These are phyloP conservation scores for Zizania palustris DNA, from an alignment of 202 grass and related monocot genomes.

Conservation along the genomic window DNA sequence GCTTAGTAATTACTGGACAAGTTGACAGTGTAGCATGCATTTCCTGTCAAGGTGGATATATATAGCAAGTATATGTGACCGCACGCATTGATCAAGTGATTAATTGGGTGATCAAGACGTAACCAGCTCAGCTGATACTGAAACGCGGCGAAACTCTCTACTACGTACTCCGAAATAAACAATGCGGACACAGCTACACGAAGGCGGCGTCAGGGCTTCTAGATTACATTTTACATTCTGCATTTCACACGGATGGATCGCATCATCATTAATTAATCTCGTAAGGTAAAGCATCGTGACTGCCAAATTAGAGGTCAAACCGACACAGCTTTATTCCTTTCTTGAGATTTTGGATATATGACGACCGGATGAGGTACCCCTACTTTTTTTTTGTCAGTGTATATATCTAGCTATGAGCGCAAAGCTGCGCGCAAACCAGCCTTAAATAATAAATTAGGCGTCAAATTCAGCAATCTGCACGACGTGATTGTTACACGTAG, in stretches of 20 bases:
- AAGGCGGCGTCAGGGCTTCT: too few species aligned
- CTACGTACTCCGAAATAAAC: too few species aligned
- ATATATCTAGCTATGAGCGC: not conserved
- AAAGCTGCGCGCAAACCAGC: not conserved
- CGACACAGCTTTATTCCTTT: slow-evolving; percentile 29
- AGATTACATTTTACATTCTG: too few species aligned
- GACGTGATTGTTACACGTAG: slow-evolving; percentile 35
- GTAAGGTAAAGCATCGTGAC: not conserved
- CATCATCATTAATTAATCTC: not conserved
- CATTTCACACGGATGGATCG: too few species aligned
- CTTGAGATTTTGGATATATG: slow-evolving; percentile 27
- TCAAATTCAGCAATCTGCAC: slow-evolving; percentile 32
- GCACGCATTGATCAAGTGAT: not conserved
- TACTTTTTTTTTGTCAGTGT: not conserved
- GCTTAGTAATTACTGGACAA: not conserved
- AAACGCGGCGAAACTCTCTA: too few species aligned
- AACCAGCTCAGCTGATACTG: too few species aligned
- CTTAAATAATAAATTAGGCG: slow-evolving; percentile 6
- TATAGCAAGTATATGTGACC: not conserved
- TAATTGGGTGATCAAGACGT: too few species aligned
- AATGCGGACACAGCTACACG: too few species aligned
- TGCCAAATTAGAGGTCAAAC: slow-evolving; percentile 45
- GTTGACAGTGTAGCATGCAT: not conserved
- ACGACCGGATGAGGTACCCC: slow-evolving; percentile 4
- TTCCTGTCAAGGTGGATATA: slow-evolving; percentile 9